Base-by-base conservation (phyloP, 768 basidiomycete genomes). In the Tylopilus felleus region DNA sequence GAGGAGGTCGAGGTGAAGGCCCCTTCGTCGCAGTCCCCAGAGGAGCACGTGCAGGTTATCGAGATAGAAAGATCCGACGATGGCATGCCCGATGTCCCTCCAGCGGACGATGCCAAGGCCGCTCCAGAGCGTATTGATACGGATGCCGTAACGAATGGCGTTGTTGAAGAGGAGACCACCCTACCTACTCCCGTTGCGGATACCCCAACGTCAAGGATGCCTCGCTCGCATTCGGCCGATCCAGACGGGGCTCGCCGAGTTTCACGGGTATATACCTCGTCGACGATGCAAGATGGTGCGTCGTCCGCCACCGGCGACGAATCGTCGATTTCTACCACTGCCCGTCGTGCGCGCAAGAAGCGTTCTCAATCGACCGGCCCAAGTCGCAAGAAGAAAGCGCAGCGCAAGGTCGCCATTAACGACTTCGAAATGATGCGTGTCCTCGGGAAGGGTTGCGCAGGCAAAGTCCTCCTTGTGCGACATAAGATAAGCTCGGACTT, bases 351-450 rank as follows among this genome's bases (percentile, higher is more conserved):
- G 38, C 76, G 78, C 39, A 85, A 83, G 73, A 85, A 81, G 61
- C 80, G 82, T 25, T 72, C 75, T 33, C 75, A 74, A 53, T 79
- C 78, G 9, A 68, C 63, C n/a, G 71, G 78, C 42, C 81, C 80
- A 33, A 80, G 67, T 52, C 74, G 80, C 64, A 77, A 70, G 69
- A 81, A 82, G 63, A 85, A 74, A 39, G 55, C 65, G 14, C 72
- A 81, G 52, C 80, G 83, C 49, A 92, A 93, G 71, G 88, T 93
- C 31, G 75, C 77, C 41, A 80, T 98, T 54, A 82, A 92, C 60
- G 94, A 98, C 74, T 99, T 99, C 68, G 93, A 98, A 75, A 91
- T 98, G 84, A 85, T 98, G 80, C 83, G 93, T 16, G 96, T 98
- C 29, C 75, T 99, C 13, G 97, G 97, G 17, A 97, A 94, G 73